A percentile compares a stretch with the other conserved stretches of the same genome.
These are phyloP conservation scores for Collybiopsis luxurians DNA, from an alignment of 768 basidiomycete species.

Conservation along the genomic window DNA sequence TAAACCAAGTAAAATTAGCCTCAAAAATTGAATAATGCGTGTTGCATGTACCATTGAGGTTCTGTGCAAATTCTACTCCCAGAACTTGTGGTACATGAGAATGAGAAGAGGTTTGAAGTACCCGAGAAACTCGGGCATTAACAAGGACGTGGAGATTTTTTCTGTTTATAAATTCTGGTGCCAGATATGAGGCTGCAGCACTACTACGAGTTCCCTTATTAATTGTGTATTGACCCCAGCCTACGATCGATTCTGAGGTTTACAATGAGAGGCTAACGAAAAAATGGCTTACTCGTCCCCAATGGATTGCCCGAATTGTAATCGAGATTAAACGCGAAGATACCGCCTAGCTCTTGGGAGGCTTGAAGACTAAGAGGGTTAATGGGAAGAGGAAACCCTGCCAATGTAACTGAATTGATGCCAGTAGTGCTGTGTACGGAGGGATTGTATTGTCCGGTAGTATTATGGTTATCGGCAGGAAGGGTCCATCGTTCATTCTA, in stretches of 20 bases:
- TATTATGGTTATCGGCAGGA: conserved; percentile 21
- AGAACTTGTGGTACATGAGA: neutral
- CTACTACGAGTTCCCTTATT: conserved; percentile 18
- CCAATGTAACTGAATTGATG: conserved; percentile 13
- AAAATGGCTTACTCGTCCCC: conserved; percentile 16
- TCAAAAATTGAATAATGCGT: too few relatives aligned
- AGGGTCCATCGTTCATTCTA: conserved; percentile 7
- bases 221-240: conserved; percentile 10
- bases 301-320: neutral
- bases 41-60: neutral
- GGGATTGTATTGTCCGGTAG: conserved; percentile 22
- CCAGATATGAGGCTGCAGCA: conserved; percentile 24
- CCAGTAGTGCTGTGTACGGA: conserved; percentile 23
- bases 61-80: neutral
- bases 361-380: too few relatives aligned
- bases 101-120: neutral
- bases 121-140: neutral
- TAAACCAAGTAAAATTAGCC: neutral
- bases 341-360: too few relatives aligned
- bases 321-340: too few relatives aligned
- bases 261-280: too few relatives aligned
- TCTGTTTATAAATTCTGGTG: conserved; percentile 14
- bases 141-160: conserved; percentile 15
- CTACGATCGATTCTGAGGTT: too few relatives aligned
- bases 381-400: too few relatives aligned